Base-by-base conservation (phyloP, 352 stramenopile genomes). In the Globisporangium canariense region DNA sequence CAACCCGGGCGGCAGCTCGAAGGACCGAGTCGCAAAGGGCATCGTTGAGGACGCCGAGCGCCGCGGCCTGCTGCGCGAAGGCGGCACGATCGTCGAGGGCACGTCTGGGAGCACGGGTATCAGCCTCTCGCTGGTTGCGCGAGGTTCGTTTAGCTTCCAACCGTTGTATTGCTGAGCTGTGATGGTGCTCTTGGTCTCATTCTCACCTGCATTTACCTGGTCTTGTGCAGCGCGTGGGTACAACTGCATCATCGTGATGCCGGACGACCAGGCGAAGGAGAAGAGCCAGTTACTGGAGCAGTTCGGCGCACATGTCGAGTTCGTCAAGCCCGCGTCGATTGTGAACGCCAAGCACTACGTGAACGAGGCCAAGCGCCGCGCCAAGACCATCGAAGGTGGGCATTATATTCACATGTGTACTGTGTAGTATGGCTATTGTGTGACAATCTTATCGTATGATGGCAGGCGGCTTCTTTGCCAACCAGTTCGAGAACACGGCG, bases 401-500 rank as follows among this genome's bases (percentile, higher is more conserved):
- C 10, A 41, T 41, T 11, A 16, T 41, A 41, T n/a, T n/a, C n/a
- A 2, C 41, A 22, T 4, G 2, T 20, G 8, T 34, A 14, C 1
- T 3, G 13, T 25, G 32, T 9, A 16, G 7, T 28, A n/a, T 55
- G 25, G 47, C 2, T 18, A 34, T 28, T 36, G 22, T 34, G 1
- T 62, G 34, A 22, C 18, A 9, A 13, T 64, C 20, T 11, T 59
- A 10, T 56, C 22, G 52, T 62, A 46, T 30, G 11, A 51, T 55
- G 22, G 1, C 57, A 92, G 88, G 89, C 30, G 96, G 89, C 8
- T 95, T 97, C 60, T 99, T 99, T 73, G 90, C 97, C 41, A 91
- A 99, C 70, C 98, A 99, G 72, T 99, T 99, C 72, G 97, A 99
- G 64, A 99, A 99, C 75, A 79, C 85, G 25, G 86, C 94, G 32